Evolutionary conservation across 2,329 filamentous ascomycete genomes (phyloP).

Genomic region (Neonectria magnoliae): DNA sequence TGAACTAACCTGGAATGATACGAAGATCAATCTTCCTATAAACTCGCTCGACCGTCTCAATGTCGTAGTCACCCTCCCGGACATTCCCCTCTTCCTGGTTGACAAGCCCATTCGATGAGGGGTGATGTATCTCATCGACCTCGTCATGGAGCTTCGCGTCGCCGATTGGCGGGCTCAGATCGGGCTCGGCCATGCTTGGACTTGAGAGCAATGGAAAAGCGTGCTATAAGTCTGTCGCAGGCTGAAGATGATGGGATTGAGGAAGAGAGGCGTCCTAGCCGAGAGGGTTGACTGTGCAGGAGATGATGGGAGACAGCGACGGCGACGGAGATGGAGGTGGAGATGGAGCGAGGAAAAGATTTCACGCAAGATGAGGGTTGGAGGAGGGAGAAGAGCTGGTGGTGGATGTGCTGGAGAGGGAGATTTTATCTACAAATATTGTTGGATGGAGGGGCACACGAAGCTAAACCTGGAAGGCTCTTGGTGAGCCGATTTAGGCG

Average conservation of each 20-base stretch:
- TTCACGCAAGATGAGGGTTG: neutral
- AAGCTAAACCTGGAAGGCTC: constrained; percentile 2
- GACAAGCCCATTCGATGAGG: constrained; percentile 34
- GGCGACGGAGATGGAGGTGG: neutral
- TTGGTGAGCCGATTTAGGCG: constrained; percentile 6
- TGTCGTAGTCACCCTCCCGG: constrained; percentile 55
- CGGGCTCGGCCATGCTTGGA: constrained; percentile 58
- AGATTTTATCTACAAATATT: neutral
- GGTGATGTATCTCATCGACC: constrained; percentile 31
- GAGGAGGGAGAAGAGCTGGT: neutral
- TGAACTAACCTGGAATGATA: constrained; percentile 64
- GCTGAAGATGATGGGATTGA: neutral
- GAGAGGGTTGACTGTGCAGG: constrained; percentile 11
- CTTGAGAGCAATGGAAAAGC: constrained; percentile 62
- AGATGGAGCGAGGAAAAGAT: neutral
- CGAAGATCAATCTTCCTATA: constrained; percentile 68
- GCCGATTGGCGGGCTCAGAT: constrained; percentile 44
- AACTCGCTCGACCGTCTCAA: constrained; percentile 63
- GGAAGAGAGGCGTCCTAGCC: constrained; percentile 19
- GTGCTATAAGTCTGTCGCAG: constrained; percentile 56
- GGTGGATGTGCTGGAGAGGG: neutral
- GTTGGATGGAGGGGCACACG: constrained; percentile 3
- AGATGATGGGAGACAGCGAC: neutral
- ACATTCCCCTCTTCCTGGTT: constrained; percentile 46
- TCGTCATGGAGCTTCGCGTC: constrained; percentile 45